These are phyloP conservation scores for Fusarium sp. DNA, from an alignment of 2,329 filamentous ascomycete genomes.

Conservation along the genomic window DNA sequence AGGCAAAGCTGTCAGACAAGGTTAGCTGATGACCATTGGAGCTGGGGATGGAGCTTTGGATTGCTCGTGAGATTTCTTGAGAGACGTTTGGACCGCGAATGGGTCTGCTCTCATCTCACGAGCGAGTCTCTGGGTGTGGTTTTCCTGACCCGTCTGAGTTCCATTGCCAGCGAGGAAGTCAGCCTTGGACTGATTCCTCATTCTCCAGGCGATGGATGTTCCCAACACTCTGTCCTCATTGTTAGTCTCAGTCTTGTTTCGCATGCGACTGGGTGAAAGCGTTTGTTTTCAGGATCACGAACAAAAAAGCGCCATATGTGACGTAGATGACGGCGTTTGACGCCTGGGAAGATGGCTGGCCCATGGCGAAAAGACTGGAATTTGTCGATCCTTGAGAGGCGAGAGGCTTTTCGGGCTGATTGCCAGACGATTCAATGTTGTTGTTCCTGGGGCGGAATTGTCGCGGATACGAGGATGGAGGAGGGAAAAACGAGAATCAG, in stretches of 20 bases:
- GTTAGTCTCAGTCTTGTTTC: conserved; percentile 33
- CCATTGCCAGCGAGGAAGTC: conserved; percentile 84
- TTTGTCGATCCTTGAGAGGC: neutral
- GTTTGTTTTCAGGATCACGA: conserved; percentile 51
- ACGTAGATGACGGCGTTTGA: conserved; percentile 89
- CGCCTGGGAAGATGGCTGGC: conserved; percentile 80
- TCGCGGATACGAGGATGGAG: conserved; percentile 1
- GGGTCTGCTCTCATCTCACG: conserved; percentile 7
- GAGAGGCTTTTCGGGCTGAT: neutral
- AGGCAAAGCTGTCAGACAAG: conserved; percentile 73
- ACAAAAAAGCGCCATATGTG: conserved; percentile 86
- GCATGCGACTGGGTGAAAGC: neutral
- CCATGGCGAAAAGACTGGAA: conserved; percentile 66
- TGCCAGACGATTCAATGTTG: neutral
- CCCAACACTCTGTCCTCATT: conserved; percentile 71
- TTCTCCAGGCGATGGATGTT: conserved; percentile 69
- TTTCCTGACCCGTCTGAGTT: conserved; percentile 83
- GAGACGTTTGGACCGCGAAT: neutral
- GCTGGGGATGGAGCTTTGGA: neutral
- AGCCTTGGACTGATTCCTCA: conserved; percentile 76
- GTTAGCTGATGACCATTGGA: conserved; percentile 48
- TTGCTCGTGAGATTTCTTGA: conserved; percentile 5
- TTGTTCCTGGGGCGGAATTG: neutral
- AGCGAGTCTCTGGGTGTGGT: conserved; percentile 13
- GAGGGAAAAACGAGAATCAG: conserved; percentile 13